Evolutionary conservation across 2,329 filamentous ascomycete species (phyloP), one percentile per base, ranked within the genome.

Genomic region (Ophiostoma pallidulum): DNA sequence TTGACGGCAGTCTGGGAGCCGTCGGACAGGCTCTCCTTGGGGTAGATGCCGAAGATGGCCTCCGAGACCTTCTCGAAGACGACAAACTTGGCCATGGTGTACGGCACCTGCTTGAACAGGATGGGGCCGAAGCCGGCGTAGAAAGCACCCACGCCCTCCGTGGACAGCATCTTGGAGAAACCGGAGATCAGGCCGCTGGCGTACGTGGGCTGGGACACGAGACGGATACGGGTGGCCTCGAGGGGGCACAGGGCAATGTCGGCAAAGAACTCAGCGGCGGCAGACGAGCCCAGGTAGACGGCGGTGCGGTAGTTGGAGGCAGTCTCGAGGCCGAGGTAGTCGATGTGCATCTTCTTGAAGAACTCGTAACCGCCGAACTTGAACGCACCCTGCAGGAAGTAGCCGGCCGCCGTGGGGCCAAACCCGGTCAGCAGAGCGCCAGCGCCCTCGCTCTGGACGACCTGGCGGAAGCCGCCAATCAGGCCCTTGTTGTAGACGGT

Each of bases 281-380:
- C 77, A 53, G 75, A 68, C 42, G 76, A 77, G 55, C 72, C 81
- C 56, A 85, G 76, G 74, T 86, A 86, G 66, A 86, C 78, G 54
- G 77, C 77, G 45, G 80, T 85, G 58, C 82, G 74, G 77, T 86
- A 84, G 65, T 83, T 75, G 59, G 73, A 72, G 58, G 82, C 82
- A 53, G 68, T 77, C 66, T 86, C 82, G 62, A 80, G 79, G 61
- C 85, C 85, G 59, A 89, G 68, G 54, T 73, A 54, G 73, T 84
- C 81, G 70, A 90, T 88, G 61, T 73, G 75, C 68, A 87, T 82
- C 73, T 87, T 78, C 80, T 90, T 90, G 82, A 90, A 89, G 70
- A 89, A 80, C 72, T 90, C 85, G 69, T 90, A 90, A 64, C 85
- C 85, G 66, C 85, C 85, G 68, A 90, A 90, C 73, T 90, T 90